Evolutionary conservation across 129 eudicot species (phyloP), one percentile per base, ranked within the genome.

Genomic region (Chrysanthemum seticuspe): DNA sequence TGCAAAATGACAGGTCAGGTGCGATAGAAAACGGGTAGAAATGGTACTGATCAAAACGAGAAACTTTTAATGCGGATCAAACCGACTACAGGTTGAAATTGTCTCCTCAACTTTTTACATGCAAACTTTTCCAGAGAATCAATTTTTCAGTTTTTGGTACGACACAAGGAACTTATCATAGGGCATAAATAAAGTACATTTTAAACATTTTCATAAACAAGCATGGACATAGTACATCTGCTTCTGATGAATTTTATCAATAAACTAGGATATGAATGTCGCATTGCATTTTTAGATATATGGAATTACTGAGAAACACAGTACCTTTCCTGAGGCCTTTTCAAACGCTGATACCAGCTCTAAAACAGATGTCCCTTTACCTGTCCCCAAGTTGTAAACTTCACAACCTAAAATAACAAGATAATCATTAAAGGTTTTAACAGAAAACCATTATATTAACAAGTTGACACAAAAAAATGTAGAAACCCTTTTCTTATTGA

Each of bases 321-420:
- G 62, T 95, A 90, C 99, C 97, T 88, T 92, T 82, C 92, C 96
- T 61, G 90, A 87, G 56, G 90, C 98, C 78, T 84, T 87, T 86
- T 92, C 98, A 71, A 92, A 92, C 57, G 98, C 95, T 13, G 91
- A 83, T 36, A 92, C 98, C 95, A 92, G 76, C 84, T 92, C 92
- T 65, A 92, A 76, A 44, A 92, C 98, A 34, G 98, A 87, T 60
- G 98, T 87, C 64, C 98, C 98, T 74, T 89, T 85, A 18, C 98
- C 98, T 13, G 96, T 89, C 68, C 98, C 98, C 82, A 92, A 78
- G 78, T 92, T 92, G 77, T 89, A 92, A 58, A 85, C 95, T 82
- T 89, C 96, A 76, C 96, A 89, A 18, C 90, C 98, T 92, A 67
- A 57, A 67, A 68, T 27, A 36, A 72, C 10, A 50, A 21, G 27